These are phyloP conservation scores for Multifurca ochricompacta DNA, from an alignment of 768 basidiomycete species.

Conservation along the genomic window DNA sequence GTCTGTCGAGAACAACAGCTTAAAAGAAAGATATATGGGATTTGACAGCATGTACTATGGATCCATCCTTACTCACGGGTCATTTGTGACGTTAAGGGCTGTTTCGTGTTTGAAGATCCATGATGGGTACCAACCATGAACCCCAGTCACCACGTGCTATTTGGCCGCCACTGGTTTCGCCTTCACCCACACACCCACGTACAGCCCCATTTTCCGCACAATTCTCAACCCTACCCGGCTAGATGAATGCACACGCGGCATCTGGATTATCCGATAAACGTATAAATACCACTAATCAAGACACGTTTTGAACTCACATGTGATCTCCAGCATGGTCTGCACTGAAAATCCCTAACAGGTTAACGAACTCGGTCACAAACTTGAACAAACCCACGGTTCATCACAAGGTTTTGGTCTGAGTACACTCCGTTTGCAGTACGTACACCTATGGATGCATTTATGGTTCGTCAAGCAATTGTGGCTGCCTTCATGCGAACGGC, in stretches of 20 bases:
- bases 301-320: conserved; percentile 30
- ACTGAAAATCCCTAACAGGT: conserved; percentile 24
- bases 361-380: background rate
- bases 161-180: too few species aligned
- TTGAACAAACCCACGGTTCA: conserved; percentile 34
- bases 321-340: conserved; percentile 51
- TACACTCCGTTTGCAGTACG: conserved; percentile 32
- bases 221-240: conserved; percentile 46
- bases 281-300: conserved; percentile 20
- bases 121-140: too few species aligned
- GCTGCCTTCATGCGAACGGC: conserved; percentile 35
- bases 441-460: conserved; percentile 37
- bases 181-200: conserved; percentile 43
- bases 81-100: too few species aligned
- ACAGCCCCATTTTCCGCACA: conserved; percentile 45
- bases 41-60: too few species aligned
- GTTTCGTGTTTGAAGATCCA: too few species aligned
- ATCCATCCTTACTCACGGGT: too few species aligned
- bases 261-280: conserved; percentile 21
- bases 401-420: conserved; percentile 31
- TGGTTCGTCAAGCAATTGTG: conserved; percentile 50
- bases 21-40: too few species aligned
- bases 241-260: conserved; percentile 44
- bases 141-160: too few species aligned
- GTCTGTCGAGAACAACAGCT: too few species aligned